Evolutionary conservation across 306 rosid species (phyloP).

Genomic region (Sesbania bispinosa): DNA sequence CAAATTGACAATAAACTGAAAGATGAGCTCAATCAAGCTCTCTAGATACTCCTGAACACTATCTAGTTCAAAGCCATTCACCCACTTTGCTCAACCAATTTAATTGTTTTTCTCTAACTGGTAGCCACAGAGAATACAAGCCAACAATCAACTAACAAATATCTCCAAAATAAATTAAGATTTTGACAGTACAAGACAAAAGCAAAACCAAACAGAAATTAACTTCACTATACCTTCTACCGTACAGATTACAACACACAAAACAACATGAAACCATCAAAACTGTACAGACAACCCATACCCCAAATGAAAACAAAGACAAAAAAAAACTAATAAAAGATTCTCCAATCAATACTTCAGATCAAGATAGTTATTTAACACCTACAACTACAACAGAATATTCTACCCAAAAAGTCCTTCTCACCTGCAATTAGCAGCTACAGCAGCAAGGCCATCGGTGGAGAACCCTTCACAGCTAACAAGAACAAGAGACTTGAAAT

Average conservation of each 20-base stretch:
- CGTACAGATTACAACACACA: background rate
- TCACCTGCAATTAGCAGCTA: conserved; percentile 92
- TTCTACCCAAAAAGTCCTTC: background rate
- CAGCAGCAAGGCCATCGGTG: conserved; percentile 83
- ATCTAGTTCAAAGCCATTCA: conserved; percentile 5
- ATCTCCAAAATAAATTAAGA: background rate
- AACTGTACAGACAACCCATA: background rate
- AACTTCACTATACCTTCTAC: background rate
- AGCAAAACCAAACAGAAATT: conserved; percentile 3
- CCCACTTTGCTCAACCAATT: background rate
- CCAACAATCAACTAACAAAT: no score
- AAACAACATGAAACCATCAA: background rate
- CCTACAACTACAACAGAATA: background rate
- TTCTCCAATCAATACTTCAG: background rate
- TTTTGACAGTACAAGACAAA: conserved; percentile 15
- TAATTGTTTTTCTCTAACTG: background rate
- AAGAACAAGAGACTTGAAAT: conserved; percentile 78
- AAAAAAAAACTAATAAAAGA: background rate
- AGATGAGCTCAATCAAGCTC: no score
- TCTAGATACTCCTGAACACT: no score
- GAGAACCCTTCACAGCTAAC: conserved; percentile 93
- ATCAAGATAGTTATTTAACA: background rate
- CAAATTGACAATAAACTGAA: background rate
- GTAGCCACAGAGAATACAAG: background rate
- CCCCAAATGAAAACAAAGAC: background rate